Percentiles rank a stretch among this genome's conserved stretches.
Conservation (phyloP, 306 rosid species). For the Carpinus viminea region DNA sequence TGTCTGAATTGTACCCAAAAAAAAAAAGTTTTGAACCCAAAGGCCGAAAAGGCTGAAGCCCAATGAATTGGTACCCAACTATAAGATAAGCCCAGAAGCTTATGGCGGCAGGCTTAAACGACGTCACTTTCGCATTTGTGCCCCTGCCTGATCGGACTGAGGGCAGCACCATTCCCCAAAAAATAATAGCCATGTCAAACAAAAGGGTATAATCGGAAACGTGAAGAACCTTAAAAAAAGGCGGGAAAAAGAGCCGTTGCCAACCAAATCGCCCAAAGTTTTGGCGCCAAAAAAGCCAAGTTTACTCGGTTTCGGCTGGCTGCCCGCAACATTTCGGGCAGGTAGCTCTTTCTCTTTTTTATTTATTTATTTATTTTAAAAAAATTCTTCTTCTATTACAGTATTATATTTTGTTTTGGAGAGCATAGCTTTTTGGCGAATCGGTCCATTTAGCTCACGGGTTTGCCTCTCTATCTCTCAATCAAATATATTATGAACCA, state of each 20-base stretch:
- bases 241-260: slow-evolving; percentile 99
- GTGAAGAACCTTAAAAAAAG: not conserved
- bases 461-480: slow-evolving; percentile 1
- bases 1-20: no score
- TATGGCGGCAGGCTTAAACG: slow-evolving; percentile 18
- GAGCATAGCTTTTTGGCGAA: slow-evolving; percentile 28
- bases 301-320: slow-evolving; percentile 50
- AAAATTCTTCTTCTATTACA: not conserved
- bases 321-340: slow-evolving; percentile 90
- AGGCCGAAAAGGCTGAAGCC: not conserved
- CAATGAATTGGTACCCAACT: not conserved
- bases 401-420: not conserved
- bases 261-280: slow-evolving; percentile 31
- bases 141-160: slow-evolving; percentile 23
- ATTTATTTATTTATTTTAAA: no score
- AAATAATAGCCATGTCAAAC: slow-evolving; percentile 21
- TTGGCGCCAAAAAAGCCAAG: slow-evolving; percentile 48
- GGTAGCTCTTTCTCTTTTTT: slow-evolving; percentile 46
- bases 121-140: slow-evolving; percentile 39
- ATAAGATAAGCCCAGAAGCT: not conserved
- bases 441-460: slow-evolving; percentile 21
- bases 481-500: slow-evolving; percentile 28
- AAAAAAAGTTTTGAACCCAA: not conserved
- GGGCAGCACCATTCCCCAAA: slow-evolving; percentile 46
- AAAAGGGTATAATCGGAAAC: slow-evolving; percentile 37